A percentile compares a stretch with the other conserved stretches of the same genome.
phyloP scores from a whole-genome alignment of 2,329 filamentous ascomycete genomes.

The Keithomyces neogunnii region DNA sequence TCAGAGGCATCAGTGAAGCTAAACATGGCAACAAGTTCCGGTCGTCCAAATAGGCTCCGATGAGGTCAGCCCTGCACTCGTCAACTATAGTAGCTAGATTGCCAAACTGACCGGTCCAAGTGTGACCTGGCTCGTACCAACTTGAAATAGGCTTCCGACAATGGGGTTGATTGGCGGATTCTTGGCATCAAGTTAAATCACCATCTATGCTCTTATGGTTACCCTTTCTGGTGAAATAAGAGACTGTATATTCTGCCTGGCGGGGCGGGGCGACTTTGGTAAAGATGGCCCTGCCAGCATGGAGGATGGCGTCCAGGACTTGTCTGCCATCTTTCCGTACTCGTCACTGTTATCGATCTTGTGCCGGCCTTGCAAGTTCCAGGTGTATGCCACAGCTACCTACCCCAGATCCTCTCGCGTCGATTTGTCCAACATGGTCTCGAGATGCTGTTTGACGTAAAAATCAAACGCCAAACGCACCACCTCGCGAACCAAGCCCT shows the following conservation, averaged over 20 bases:
- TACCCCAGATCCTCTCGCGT: not conserved
- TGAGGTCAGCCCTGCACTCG: slow-evolving; percentile 39
- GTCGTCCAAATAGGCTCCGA: slow-evolving; percentile 35
- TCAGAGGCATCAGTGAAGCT: slow-evolving; percentile 26
- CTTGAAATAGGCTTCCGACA: slow-evolving; percentile 39
- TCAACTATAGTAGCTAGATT: slow-evolving; percentile 52
- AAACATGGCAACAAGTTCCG: slow-evolving; percentile 32
- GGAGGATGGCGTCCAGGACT: too few species aligned
- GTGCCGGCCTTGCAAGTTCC: not conserved
- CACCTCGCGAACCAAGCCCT: slow-evolving; percentile 5
- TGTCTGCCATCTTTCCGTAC: too few species aligned
- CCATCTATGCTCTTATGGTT: slow-evolving; percentile 36
- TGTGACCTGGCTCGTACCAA: slow-evolving; percentile 56
- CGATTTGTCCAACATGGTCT: not conserved
- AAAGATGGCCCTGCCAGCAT: too few species aligned
- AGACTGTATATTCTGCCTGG: too few species aligned
- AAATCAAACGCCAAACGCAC: slow-evolving; percentile 7
- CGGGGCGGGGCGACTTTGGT: too few species aligned
- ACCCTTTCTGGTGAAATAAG: too few species aligned
- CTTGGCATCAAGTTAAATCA: slow-evolving; percentile 50
- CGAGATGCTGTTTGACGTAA: not conserved
- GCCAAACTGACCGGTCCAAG: slow-evolving; percentile 53
- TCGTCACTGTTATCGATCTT: too few species aligned
- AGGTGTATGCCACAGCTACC: not conserved
- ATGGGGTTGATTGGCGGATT: slow-evolving; percentile 50